Evolutionary conservation across 495 filamentous ascomycete genomes (phyloP).

Genomic region (Tuber umbilicatum): DNA sequence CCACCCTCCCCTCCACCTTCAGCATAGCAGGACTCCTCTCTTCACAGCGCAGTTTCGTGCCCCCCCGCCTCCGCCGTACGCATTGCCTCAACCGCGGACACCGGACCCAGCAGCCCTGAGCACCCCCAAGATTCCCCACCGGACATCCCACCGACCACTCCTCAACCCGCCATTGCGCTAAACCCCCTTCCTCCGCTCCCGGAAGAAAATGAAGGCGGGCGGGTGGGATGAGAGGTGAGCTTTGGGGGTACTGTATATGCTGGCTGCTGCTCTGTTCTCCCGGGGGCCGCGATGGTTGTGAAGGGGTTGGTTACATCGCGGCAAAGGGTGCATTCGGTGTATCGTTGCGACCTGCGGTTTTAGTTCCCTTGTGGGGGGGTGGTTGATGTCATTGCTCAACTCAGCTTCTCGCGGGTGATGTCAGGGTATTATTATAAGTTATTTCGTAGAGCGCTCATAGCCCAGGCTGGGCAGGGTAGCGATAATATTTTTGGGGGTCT

Average conservation of each 20-base stretch:
- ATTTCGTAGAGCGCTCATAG: not conserved
- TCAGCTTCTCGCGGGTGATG: not conserved
- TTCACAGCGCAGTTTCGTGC: conserved; percentile 23
- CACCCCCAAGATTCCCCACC: conserved; percentile 17
- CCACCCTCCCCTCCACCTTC: conserved; percentile 27
- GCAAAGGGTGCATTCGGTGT: not conserved
- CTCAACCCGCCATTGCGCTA: conserved; percentile 9
- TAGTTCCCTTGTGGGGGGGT: too few relatives aligned
- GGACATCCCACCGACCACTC: conserved; percentile 29
- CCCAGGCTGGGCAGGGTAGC: too few relatives aligned
- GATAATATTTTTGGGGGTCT: not conserved
- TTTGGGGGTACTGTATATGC: not conserved
- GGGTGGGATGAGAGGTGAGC: not conserved
- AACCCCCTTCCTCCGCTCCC: not conserved
- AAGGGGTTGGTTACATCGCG: not conserved
- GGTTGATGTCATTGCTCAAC: not conserved
- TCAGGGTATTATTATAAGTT: too few relatives aligned
- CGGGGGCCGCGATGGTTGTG: not conserved
- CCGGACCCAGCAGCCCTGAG: conserved; percentile 16
- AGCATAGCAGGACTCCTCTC: conserved; percentile 21
- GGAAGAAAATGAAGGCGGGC: not conserved
- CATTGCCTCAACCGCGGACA: conserved; percentile 24
- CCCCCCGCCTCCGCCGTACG: conserved; percentile 33
- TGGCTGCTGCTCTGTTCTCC: not conserved
- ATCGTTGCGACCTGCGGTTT: not conserved